These are phyloP conservation scores for Malassezia vespertilionis DNA, from an alignment of 1,284 basidiomycete species.

Conservation along the genomic window DNA sequence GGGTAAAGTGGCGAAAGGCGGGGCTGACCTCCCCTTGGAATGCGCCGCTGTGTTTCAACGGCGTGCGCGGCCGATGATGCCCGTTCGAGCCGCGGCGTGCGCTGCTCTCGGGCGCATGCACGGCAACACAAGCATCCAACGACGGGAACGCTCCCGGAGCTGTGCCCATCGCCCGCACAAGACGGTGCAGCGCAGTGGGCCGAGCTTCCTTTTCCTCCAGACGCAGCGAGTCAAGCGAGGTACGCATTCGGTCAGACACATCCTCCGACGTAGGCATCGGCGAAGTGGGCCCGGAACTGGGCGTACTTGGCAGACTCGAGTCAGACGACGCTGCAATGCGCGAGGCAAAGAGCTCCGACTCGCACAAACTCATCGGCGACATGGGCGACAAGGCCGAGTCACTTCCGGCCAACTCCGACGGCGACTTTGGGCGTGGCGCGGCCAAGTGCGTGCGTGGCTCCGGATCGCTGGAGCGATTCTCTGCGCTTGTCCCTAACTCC, in stretches of 20 bases:
- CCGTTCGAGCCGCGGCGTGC: constrained; percentile 18
- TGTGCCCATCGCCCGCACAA: constrained; percentile 14
- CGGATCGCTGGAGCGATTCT: no score
- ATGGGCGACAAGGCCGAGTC: background rate
- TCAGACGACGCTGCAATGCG: background rate
- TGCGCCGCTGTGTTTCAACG: constrained; percentile 4
- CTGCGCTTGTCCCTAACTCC: constrained; percentile 22
- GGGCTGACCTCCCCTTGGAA: constrained; percentile 30
- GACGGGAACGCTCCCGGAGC: constrained; percentile 7
- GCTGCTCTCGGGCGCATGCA: constrained; percentile 12
- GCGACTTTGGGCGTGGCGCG: background rate
- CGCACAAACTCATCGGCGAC: background rate
- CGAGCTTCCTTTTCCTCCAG: background rate
- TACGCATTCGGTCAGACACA: background rate
- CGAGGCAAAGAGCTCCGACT: background rate
- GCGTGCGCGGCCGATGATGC: constrained; percentile 21
- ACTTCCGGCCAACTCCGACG: background rate
- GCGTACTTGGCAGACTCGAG: background rate
- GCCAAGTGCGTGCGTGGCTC: background rate
- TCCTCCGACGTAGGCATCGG: background rate
- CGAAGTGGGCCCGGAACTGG: no score
- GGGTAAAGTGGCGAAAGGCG: constrained; percentile 40
- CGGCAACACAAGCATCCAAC: background rate
- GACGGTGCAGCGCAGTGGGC: constrained; percentile 9
- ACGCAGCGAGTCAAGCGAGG: background rate